Percentiles rank a stretch among this genome's conserved stretches.
Conservation (phyloP, 306 rosid genomes). For the Trichosanthes truncata region DNA sequence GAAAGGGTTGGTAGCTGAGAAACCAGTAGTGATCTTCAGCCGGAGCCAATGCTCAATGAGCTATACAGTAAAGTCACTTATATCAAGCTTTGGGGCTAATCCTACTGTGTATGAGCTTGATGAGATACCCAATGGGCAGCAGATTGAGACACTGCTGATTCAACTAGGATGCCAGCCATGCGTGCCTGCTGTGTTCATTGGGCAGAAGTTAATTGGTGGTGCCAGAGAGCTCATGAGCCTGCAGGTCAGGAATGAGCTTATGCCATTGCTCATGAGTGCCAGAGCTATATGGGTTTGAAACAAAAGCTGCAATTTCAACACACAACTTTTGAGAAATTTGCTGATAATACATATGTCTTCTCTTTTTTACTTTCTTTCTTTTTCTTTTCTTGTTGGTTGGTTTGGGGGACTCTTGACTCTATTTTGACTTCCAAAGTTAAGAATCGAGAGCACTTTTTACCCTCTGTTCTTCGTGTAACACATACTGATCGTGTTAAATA, state of each 20-base stretch:
- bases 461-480: slow-evolving; percentile 5
- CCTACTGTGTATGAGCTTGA: slow-evolving; percentile 41
- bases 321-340: not conserved
- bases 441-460: not conserved
- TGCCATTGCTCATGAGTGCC: slow-evolving; percentile 42
- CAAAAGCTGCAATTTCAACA: not conserved
- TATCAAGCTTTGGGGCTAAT: slow-evolving; percentile 42
- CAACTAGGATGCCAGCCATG: slow-evolving; percentile 45
- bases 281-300: slow-evolving; percentile 44
- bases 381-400: not conserved
- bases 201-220: slow-evolving; percentile 58
- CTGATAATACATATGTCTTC: not conserved
- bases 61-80: slow-evolving; percentile 37
- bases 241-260: slow-evolving; percentile 46
- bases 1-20: slow-evolving; percentile 40
- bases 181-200: slow-evolving; percentile 63
- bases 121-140: slow-evolving; percentile 37
- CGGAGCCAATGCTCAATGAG: slow-evolving; percentile 42
- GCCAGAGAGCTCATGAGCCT: slow-evolving; percentile 44
- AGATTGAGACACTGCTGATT: slow-evolving; percentile 28
- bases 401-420: slow-evolving; percentile 1
- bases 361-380: not conserved
- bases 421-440: not conserved
- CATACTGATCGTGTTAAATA: slow-evolving; percentile 1
- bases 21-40: slow-evolving; percentile 71